phyloP scores from a whole-genome alignment of 2,329 filamentous ascomycete genomes.

The Penicillium sp. region DNA sequence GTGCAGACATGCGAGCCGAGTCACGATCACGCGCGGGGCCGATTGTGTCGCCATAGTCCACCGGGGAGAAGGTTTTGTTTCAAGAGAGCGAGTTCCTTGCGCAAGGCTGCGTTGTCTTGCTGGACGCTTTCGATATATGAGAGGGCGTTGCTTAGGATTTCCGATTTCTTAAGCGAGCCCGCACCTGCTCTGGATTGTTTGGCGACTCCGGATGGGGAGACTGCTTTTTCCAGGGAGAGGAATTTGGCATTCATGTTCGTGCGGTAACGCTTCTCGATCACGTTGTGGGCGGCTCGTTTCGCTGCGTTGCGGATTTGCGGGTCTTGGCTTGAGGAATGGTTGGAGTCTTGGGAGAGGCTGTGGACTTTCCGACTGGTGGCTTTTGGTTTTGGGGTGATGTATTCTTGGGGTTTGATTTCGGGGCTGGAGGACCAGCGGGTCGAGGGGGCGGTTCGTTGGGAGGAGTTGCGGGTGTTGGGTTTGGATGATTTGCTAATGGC shows the following conservation, averaged over 20 bases:
- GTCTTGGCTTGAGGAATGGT: constrained; percentile 18
- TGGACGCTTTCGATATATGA: constrained; percentile 38
- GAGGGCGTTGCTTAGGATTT: constrained; percentile 38
- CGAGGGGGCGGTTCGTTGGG: constrained; percentile 12
- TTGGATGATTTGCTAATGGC: constrained; percentile 3
- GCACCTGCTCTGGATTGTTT: constrained; percentile 27
- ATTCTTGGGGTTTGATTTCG: constrained; percentile 28
- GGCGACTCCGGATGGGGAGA: constrained; percentile 26
- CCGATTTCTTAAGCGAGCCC: constrained; percentile 38
- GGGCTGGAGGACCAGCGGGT: constrained; percentile 30
- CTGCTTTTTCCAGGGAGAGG: constrained; percentile 39
- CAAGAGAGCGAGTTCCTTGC: constrained; percentile 33
- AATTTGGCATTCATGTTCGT: constrained; percentile 46
- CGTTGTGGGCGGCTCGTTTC: constrained; percentile 42
- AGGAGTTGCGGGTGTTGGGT: constrained; percentile 8
- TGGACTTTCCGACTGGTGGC: constrained; percentile 23
- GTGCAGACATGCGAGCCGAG: not conserved
- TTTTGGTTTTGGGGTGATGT: constrained; percentile 8
- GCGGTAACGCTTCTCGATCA: constrained; percentile 44
- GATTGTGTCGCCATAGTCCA: not conserved
- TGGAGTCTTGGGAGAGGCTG: constrained; percentile 28
- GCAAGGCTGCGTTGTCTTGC: constrained; percentile 33
- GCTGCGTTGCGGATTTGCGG: constrained; percentile 34
- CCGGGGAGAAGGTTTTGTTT: constrained; percentile 16
- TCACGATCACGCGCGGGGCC: not conserved